Evolutionary conservation across 2,329 filamentous ascomycete species (phyloP).

Genomic region (Xylaria sp.): DNA sequence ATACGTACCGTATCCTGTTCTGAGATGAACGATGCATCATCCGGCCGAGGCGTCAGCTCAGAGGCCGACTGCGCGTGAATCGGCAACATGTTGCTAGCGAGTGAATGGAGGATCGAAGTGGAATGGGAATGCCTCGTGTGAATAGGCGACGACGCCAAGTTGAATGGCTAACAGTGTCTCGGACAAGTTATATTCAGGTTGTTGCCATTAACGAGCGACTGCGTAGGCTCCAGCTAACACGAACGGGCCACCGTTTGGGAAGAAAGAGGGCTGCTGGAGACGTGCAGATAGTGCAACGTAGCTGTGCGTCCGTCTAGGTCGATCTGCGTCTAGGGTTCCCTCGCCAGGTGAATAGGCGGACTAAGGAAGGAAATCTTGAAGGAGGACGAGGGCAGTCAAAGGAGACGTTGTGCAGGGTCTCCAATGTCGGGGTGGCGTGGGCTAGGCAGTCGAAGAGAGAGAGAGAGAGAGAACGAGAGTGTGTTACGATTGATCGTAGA

Average conservation of each 20-base stretch:
- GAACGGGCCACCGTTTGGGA: constrained; percentile 4
- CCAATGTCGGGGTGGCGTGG: no score
- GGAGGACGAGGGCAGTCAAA: no score
- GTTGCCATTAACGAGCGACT: constrained; percentile 13
- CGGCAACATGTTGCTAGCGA: constrained; percentile 31
- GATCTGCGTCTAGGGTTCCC: constrained; percentile 3
- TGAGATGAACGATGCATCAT: constrained; percentile 31
- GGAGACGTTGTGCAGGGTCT: no score
- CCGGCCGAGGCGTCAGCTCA: constrained; percentile 22
- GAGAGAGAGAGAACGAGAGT: no score
- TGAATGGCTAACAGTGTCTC: constrained; percentile 1
- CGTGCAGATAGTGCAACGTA: constrained; percentile 19
- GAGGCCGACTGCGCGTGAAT: constrained; percentile 28
- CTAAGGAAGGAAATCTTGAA: not conserved
- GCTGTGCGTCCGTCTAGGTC: constrained; percentile 2
- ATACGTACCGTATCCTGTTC: constrained; percentile 38
- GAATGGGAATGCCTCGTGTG: not conserved
- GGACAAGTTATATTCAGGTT: constrained; percentile 9
- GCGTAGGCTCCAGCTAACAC: not conserved
- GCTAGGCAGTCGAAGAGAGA: no score
- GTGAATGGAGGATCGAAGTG: constrained; percentile 6
- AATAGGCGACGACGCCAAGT: not conserved
- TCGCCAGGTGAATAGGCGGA: constrained; percentile 3
- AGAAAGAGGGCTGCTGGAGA: not conserved
- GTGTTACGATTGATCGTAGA: not conserved